Evolutionary conservation across 768 basidiomycete genomes (phyloP).

Genomic region (Thelephora ganbajun): DNA sequence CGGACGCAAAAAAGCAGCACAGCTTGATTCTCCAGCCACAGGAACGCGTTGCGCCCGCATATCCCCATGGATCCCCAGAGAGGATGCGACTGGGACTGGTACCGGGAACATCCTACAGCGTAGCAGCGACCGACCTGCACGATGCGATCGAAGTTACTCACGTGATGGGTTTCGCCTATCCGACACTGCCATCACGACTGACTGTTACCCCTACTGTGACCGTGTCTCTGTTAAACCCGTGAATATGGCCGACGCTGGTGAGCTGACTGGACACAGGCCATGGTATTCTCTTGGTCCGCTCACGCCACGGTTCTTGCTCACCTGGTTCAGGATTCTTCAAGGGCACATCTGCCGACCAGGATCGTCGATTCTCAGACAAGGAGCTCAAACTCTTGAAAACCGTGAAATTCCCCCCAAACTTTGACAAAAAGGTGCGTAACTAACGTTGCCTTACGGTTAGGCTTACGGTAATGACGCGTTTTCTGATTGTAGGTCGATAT

Average conservation of each 20-base stretch:
- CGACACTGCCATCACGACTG: too few species aligned
- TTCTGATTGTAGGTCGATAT: constrained; percentile 59
- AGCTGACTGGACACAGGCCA: background rate
- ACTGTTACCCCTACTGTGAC: too few species aligned
- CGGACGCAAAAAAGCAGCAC: too few species aligned
- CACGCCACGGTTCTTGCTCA: background rate
- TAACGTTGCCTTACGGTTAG: background rate
- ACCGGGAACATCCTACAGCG: too few species aligned
- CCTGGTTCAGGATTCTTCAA: constrained; percentile 57
- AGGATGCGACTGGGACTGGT: too few species aligned
- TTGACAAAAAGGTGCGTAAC: constrained; percentile 65
- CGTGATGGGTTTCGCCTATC: too few species aligned
- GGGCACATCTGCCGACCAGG: constrained; percentile 83
- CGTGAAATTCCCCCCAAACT: constrained; percentile 84
- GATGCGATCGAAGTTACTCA: too few species aligned
- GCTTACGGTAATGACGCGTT: background rate
- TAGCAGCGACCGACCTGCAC: too few species aligned
- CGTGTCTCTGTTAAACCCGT: background rate
- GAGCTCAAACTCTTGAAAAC: constrained; percentile 77
- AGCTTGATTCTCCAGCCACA: too few species aligned
- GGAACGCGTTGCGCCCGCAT: too few species aligned
- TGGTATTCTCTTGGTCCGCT: constrained; percentile 2
- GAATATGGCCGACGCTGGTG: constrained; percentile 18
- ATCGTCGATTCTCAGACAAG: constrained; percentile 90
- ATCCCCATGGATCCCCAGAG: too few species aligned